Conservation (phyloP, 192 early-diverging fungal genomes). For the Coemansia reversa region DNA sequence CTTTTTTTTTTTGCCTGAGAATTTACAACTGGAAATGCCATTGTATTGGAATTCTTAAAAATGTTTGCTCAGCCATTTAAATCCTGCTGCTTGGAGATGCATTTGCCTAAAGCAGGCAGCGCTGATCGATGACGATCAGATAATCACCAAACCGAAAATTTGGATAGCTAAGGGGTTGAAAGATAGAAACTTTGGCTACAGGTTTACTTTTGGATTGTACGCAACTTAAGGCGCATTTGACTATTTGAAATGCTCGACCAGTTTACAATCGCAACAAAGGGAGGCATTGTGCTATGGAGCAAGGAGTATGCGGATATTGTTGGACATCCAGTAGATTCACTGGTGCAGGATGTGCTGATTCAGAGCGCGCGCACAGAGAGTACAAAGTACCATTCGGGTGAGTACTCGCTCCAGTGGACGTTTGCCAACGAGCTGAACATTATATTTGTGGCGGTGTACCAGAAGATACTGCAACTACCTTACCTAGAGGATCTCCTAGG, state of each 20-base stretch:
- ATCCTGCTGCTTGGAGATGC: no score
- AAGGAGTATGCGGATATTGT: conserved; percentile 62
- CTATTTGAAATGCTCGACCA: conserved; percentile 73
- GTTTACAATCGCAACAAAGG: conserved; percentile 79
- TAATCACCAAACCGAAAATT: no score
- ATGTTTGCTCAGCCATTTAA: no score
- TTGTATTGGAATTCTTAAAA: no score
- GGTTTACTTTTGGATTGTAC: background rate
- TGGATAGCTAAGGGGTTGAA: no score
- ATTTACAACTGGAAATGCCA: no score
- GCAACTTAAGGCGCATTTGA: background rate
- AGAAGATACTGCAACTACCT: conserved; percentile 80
- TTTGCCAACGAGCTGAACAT: conserved; percentile 80
- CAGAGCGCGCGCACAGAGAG: conserved; percentile 60
- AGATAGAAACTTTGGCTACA: background rate
- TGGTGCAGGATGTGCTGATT: conserved; percentile 80
- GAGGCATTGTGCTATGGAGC: conserved; percentile 86
- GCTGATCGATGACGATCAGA: no score
- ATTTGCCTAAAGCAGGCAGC: no score
- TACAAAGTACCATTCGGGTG: conserved; percentile 61
- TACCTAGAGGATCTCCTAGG: conserved; percentile 83
- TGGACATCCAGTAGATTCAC: conserved; percentile 65
- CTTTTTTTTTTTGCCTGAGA: no score
- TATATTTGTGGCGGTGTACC: conserved; percentile 83
- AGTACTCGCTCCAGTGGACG: conserved; percentile 74